Conservation (phyloP, 805 yeast genomes). For the Teunomyces barrocoloradensis region DNA sequence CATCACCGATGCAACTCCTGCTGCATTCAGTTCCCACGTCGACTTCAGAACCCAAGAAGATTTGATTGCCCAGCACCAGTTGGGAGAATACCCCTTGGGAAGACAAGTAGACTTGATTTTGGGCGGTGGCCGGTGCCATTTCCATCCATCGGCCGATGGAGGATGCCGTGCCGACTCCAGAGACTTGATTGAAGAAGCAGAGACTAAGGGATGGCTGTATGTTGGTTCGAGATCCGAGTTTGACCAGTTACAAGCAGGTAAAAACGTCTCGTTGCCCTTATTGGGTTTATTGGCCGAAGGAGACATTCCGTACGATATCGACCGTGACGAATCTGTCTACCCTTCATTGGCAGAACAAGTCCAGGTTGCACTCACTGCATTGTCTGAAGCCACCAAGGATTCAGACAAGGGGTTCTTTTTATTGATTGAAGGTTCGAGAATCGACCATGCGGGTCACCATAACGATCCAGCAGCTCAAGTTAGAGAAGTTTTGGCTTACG, state of each 20-base stretch:
- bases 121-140: slow-evolving; percentile 91
- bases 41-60: slow-evolving; percentile 76
- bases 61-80: slow-evolving; percentile 80
- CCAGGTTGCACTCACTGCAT: slow-evolving; percentile 65
- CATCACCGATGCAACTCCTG: slow-evolving; percentile 94
- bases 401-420: slow-evolving; percentile 84
- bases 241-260: slow-evolving; percentile 52
- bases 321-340: slow-evolving; percentile 55
- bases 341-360: slow-evolving; percentile 85
- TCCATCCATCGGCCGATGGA: slow-evolving; percentile 46
- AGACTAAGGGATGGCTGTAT: slow-evolving; percentile 58
- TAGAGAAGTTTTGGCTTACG: slow-evolving; percentile 84
- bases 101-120: slow-evolving; percentile 77
- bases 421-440: slow-evolving; percentile 86
- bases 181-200: slow-evolving; percentile 66
- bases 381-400: slow-evolving; percentile 63
- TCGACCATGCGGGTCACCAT: slow-evolving; percentile 93
- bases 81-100: slow-evolving; percentile 81
- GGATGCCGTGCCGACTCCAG: slow-evolving; percentile 71
- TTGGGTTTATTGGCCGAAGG: slow-evolving; percentile 70
- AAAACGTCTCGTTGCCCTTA: slow-evolving; percentile 69
- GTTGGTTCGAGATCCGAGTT: slow-evolving; percentile 60
- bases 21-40: slow-evolving; percentile 80
- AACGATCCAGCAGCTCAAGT: slow-evolving; percentile 96
- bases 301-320: slow-evolving; percentile 84